A percentile compares a stretch with the other conserved stretches of the same genome.
phyloP scores from a whole-genome alignment of 2,329 filamentous ascomycete species.

The Metarhizium rileyi region DNA sequence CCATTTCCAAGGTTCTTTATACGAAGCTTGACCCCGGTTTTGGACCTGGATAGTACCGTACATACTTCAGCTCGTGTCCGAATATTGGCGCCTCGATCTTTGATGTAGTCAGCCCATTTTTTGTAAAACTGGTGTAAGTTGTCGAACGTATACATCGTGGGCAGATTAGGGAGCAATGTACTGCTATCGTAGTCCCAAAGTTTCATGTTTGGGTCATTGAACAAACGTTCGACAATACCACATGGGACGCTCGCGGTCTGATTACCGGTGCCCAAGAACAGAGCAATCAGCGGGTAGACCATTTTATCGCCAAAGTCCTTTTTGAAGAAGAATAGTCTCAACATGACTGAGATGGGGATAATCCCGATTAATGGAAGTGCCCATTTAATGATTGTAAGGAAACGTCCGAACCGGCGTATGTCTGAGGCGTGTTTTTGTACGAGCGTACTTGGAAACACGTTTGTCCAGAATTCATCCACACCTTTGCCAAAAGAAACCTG shows the following conservation, averaged over 20 bases:
- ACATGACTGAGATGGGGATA: conserved; percentile 53
- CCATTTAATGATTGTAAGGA: conserved; percentile 48
- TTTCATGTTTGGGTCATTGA: conserved; percentile 48
- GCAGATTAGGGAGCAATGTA: conserved; percentile 46
- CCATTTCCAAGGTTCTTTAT: conserved; percentile 41
- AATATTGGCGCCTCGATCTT: conserved; percentile 44
- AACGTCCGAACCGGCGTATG: conserved; percentile 44
- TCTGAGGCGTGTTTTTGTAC: conserved; percentile 45
- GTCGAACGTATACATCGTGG: conserved; percentile 57
- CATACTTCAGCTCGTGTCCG: conserved; percentile 47
- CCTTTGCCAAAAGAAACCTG: conserved; percentile 56
- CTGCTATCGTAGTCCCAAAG: conserved; percentile 49
- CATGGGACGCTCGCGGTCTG: conserved; percentile 62
- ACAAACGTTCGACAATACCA: conserved; percentile 54
- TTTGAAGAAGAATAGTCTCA: conserved; percentile 59
- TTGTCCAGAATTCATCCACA: conserved; percentile 51
- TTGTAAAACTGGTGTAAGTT: conserved; percentile 52
- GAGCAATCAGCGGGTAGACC: conserved; percentile 59
- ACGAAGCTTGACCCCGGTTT: conserved; percentile 41
- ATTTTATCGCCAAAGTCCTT: conserved; percentile 62
- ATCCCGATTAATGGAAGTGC: conserved; percentile 51
- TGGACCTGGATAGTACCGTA: conserved; percentile 38
- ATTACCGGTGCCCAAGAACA: conserved; percentile 68
- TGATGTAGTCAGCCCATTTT: conserved; percentile 45
- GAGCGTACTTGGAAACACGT: conserved; percentile 52